Conservation (phyloP, 768 basidiomycete species). For the Sarcodon aspratus region DNA sequence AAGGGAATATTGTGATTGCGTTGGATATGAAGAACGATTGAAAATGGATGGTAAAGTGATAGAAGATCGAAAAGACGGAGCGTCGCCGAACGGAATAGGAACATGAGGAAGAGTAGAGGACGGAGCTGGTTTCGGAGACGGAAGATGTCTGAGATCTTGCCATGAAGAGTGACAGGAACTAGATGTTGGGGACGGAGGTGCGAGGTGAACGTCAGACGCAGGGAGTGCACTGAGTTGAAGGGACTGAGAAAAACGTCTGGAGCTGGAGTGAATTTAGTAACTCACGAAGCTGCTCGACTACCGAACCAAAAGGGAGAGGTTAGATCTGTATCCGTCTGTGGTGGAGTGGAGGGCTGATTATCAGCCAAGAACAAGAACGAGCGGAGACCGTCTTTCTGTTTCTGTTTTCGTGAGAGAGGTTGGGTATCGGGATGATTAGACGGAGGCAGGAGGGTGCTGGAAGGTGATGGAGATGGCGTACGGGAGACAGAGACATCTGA, state of each 20-base stretch:
- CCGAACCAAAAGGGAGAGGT: neutral
- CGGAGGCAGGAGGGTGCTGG: neutral
- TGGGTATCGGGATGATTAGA: neutral
- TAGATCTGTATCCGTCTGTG: neutral
- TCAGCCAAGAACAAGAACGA: neutral
- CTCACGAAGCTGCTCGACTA: too few relatives aligned
- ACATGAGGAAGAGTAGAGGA: neutral
- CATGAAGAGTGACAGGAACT: too few relatives aligned
- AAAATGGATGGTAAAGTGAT: neutral
- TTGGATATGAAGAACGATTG: neutral
- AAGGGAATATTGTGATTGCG: too few relatives aligned
- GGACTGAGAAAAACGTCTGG: too few relatives aligned
- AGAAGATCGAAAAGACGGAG: neutral
- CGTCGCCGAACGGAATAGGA: neutral
- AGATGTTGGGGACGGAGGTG: too few relatives aligned
- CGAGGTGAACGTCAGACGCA: too few relatives aligned
- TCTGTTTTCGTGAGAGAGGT: neutral
- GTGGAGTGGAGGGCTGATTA: neutral
- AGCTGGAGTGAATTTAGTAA: too few relatives aligned
- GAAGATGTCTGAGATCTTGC: neutral
- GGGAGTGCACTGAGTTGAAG: too few relatives aligned
- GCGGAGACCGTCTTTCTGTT: neutral
- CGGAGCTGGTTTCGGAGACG: neutral
- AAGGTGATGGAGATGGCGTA: constrained; percentile 15
- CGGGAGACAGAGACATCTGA: constrained; percentile 20